Evolutionary conservation across 1,284 basidiomycete genomes (phyloP), one percentile per base, ranked within the genome.

Genomic region (Inonotus obliquus): DNA sequence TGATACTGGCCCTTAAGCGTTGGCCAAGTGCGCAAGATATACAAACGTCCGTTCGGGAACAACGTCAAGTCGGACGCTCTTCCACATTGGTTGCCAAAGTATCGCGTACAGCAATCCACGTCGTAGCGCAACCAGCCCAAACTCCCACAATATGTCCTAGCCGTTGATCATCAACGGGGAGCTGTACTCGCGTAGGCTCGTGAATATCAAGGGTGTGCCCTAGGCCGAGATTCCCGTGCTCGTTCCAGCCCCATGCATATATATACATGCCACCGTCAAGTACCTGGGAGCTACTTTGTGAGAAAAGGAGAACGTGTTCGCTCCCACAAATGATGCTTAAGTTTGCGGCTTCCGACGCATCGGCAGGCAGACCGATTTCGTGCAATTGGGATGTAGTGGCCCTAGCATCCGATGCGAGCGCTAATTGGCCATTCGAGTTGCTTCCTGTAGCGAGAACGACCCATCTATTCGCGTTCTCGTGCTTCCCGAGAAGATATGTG

Each of bases 171-270:
- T 47, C 56, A 27, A 44, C 62, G 5, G 61, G 58, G 1, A 80
- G 81, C 83, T 84, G 89, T n/a, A 89, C 68, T 59, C 76, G 78
- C 2, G 73, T 66, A 13, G 85, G 85, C 21, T 73, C 45, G 41
- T 75, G 69, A 10, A 80, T 72, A 66, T 91, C 86, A 4, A 78
- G 73, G 3, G 80, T 81, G 56, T 80, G 76, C 0, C 86, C 87
- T 27, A 84, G 69, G 0, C 90, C 93, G 14, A 96, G 78, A 72
- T 96, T 97, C 11, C 94, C 94, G 70, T 96, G 94, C 72, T 97
- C 94, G 72, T 96, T 97, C 94, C 94, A 96, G 0, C 94, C 94
- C 88, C 94, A 96, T 0, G 84, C 88, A 81, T 83, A 90, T 0
- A 94, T 81, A 64, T 83, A 81, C 4, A 57, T 51, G 10, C 41